Percentiles rank a stretch among this genome's conserved stretches.
Conservation (phyloP, 2,329 filamentous ascomycete genomes). For the Colletotrichum incanum region DNA sequence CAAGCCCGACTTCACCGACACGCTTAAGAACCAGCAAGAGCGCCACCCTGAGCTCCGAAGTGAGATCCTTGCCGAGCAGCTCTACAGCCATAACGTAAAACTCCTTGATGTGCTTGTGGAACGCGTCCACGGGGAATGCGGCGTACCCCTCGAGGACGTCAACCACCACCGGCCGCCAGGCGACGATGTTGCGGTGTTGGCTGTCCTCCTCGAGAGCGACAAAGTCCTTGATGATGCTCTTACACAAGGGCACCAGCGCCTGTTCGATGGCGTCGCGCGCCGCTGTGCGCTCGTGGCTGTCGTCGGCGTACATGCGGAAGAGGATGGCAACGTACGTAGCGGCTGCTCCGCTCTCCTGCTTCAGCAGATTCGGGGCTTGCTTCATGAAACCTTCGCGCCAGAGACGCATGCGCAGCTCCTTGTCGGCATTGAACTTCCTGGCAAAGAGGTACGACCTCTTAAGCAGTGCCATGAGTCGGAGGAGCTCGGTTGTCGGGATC, state of each 20-base stretch:
- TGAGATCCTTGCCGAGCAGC: slow-evolving; percentile 86
- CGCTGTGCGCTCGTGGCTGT: slow-evolving; percentile 84
- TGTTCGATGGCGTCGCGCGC: slow-evolving; percentile 88
- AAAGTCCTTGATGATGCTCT: slow-evolving; percentile 92
- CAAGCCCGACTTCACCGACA: slow-evolving; percentile 83
- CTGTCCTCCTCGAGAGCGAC: slow-evolving; percentile 92
- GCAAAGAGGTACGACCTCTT: slow-evolving; percentile 98
- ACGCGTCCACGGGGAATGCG: slow-evolving; percentile 85
- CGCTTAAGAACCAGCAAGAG: slow-evolving; percentile 84
- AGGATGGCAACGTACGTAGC: slow-evolving; percentile 97
- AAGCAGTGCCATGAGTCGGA: slow-evolving; percentile 92
- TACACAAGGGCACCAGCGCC: slow-evolving; percentile 93
- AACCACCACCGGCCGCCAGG: slow-evolving; percentile 97
- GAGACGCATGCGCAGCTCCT: slow-evolving; percentile 92
- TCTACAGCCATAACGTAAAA: slow-evolving; percentile 93
- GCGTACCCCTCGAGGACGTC: slow-evolving; percentile 96
- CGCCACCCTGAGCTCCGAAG: slow-evolving; percentile 81
- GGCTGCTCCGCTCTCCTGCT: slow-evolving; percentile 94
- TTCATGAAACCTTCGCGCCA: slow-evolving; percentile 99
- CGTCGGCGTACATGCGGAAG: slow-evolving; percentile 97
- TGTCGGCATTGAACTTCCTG: slow-evolving; percentile 97
- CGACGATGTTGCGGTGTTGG: slow-evolving; percentile 96
- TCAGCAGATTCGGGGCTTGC: slow-evolving; percentile 96
- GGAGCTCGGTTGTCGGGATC: slow-evolving; percentile 90
- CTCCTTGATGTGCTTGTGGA: slow-evolving; percentile 82